phyloP scores from a whole-genome alignment of 768 basidiomycete species.

The Xerocomus spinulosus region DNA sequence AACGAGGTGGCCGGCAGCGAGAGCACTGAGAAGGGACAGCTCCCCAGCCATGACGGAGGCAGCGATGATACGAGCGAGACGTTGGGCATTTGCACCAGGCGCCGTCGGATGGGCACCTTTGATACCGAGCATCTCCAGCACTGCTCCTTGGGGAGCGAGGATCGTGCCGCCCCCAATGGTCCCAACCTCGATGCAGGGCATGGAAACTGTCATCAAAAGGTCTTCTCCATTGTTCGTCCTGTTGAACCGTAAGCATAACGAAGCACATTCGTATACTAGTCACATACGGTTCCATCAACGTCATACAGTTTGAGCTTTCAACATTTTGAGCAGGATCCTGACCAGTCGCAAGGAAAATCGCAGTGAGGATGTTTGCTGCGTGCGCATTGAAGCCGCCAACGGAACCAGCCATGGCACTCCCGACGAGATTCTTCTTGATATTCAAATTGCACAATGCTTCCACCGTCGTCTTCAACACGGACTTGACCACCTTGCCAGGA shows the following conservation, averaged over 20 bases:
- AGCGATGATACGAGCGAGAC: conserved; percentile 84
- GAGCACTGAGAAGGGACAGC: conserved; percentile 82
- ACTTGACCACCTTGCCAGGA: conserved; percentile 82
- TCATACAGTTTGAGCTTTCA: conserved; percentile 97
- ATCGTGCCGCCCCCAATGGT: conserved; percentile 97
- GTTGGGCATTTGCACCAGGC: conserved; percentile 87
- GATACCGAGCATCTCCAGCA: conserved; percentile 92
- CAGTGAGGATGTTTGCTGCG: conserved; percentile 95
- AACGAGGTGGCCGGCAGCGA: conserved; percentile 93
- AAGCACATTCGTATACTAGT: conserved; percentile 1
- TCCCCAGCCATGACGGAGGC: conserved; percentile 98
- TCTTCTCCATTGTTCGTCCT: conserved; percentile 88
- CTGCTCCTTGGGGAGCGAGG: conserved; percentile 81
- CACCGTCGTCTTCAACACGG: conserved; percentile 93
- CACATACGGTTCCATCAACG: conserved; percentile 93
- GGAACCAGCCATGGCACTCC: conserved; percentile 97
- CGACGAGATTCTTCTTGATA: conserved; percentile 94
- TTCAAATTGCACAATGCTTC: conserved; percentile 86
- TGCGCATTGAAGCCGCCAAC: conserved; percentile 99
- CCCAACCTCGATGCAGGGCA: conserved; percentile 99
- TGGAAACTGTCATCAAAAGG: conserved; percentile 86
- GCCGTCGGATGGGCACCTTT: conserved; percentile 81
- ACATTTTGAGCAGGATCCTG: conserved; percentile 99
- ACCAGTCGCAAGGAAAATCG: conserved; percentile 92
- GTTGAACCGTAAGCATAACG: conserved; percentile 3